Conservation (phyloP, 768 basidiomycete species). For the Pleurotus pulmonarius region DNA sequence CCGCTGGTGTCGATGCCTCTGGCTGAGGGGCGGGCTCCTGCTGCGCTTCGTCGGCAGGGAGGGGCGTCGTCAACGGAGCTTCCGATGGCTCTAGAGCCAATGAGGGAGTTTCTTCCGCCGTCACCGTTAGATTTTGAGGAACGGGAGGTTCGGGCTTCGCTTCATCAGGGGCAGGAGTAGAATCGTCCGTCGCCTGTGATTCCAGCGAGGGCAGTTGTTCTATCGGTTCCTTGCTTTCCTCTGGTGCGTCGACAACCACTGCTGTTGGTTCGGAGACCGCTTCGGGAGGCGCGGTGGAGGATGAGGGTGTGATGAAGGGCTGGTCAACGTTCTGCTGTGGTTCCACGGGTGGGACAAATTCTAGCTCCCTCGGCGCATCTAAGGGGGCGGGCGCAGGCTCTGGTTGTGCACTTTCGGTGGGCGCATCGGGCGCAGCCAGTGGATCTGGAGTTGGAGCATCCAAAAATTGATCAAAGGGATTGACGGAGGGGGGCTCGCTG, state of each 20-base stretch:
- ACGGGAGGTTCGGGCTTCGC: too few relatives aligned
- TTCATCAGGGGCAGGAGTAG: too few relatives aligned
- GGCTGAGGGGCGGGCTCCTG: too few relatives aligned
- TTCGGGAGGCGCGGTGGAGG: not conserved
- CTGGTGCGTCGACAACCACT: not conserved
- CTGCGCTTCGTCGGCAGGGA: too few relatives aligned
- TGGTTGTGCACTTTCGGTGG: not conserved
- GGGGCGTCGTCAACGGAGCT: too few relatives aligned
- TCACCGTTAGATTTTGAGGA: too few relatives aligned
- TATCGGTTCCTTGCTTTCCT: not conserved
- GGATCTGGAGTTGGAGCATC: too few relatives aligned
- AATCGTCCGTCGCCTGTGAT: not conserved
- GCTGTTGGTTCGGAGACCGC: not conserved
- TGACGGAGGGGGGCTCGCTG: not conserved
- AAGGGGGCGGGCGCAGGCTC: not conserved
- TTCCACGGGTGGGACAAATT: not conserved
- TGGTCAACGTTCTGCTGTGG: not conserved
- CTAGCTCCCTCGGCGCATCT: not conserved
- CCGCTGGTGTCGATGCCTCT: too few relatives aligned
- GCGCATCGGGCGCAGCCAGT: too few relatives aligned
- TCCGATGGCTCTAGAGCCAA: too few relatives aligned
- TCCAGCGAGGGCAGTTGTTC: not conserved
- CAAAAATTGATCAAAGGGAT: too few relatives aligned
- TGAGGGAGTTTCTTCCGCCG: too few relatives aligned
- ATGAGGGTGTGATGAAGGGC: not conserved